These are phyloP conservation scores for Cryptococcus amylolentus DNA, from an alignment of 1,284 basidiomycete genomes.

Conservation along the genomic window DNA sequence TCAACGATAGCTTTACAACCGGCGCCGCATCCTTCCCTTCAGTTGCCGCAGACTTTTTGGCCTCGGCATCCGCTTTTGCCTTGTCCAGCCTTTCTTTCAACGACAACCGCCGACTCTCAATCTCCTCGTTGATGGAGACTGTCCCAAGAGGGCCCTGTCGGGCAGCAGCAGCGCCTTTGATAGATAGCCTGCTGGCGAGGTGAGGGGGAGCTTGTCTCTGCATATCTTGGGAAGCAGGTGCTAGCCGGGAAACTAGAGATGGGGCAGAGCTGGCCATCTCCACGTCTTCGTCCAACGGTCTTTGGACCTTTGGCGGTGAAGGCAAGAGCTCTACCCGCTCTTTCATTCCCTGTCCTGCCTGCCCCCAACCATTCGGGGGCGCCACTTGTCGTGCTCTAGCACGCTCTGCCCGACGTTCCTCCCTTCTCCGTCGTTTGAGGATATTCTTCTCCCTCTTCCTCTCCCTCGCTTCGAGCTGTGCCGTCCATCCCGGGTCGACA, in stretches of 20 bases:
- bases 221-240: neutral
- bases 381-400: neutral
- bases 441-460: neutral
- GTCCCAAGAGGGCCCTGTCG: neutral
- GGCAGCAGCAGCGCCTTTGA: neutral
- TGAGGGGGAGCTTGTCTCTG: neutral
- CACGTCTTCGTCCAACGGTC: neutral
- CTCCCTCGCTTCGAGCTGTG: slow-evolving; percentile 14
- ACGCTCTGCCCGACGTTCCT: neutral
- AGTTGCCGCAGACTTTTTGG: neutral
- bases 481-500: slow-evolving; percentile 39
- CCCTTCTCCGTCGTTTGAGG: neutral
- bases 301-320: neutral
- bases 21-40: neutral
- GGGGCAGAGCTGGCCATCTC: neutral
- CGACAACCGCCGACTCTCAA: neutral
- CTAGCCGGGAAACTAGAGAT: neutral
- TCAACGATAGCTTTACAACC: neutral
- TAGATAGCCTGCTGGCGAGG: neutral
- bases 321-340: neutral
- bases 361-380: neutral
- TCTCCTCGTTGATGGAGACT: neutral
- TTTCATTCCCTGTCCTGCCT: neutral
- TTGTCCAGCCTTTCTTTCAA: slow-evolving; percentile 22
- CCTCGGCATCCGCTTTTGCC: slow-evolving; percentile 25